Evolutionary conservation across 495 filamentous ascomycete species (phyloP).

Genomic region (Penicillium paxilli): DNA sequence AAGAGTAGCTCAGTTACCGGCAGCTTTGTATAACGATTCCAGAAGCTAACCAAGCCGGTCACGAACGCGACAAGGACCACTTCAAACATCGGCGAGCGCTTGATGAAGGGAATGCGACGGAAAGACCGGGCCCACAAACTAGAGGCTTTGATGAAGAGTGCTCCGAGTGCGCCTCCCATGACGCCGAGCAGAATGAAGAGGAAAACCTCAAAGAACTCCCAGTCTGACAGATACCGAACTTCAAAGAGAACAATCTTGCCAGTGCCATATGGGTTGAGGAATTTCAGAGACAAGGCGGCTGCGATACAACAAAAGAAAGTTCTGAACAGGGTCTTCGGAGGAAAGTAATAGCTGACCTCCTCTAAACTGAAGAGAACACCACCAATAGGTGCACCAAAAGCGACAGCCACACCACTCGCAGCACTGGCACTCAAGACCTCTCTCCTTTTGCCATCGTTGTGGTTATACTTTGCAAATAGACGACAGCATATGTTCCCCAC

Average conservation of each 20-base stretch:
- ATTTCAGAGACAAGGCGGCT: slow-evolving; percentile 86
- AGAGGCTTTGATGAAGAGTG: slow-evolving; percentile 95
- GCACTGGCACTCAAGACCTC: slow-evolving; percentile 92
- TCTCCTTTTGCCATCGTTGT: slow-evolving; percentile 87
- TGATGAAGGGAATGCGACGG: slow-evolving; percentile 76
- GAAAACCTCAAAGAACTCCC: slow-evolving; percentile 88
- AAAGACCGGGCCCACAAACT: slow-evolving; percentile 86
- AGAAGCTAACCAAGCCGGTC: slow-evolving; percentile 84
- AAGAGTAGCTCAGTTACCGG: slow-evolving; percentile 88
- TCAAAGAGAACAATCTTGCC: slow-evolving; percentile 96
- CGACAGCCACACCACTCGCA: slow-evolving; percentile 90
- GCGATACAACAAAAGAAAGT: slow-evolving; percentile 99
- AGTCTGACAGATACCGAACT: slow-evolving; percentile 88
- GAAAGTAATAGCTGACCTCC: slow-evolving; percentile 97
- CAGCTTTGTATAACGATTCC: slow-evolving; percentile 88
- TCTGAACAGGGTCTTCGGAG: slow-evolving; percentile 95
- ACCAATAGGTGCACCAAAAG: slow-evolving; percentile 90
- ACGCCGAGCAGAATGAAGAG: slow-evolving; percentile 84
- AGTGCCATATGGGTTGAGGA: slow-evolving; percentile 93
- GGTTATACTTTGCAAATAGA: slow-evolving; percentile 88
- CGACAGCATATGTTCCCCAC: slow-evolving; percentile 95
- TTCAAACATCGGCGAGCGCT: slow-evolving; percentile 80
- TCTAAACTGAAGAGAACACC: slow-evolving; percentile 93
- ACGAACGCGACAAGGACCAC: slow-evolving; percentile 83
- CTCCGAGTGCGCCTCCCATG: slow-evolving; percentile 80